Percentiles rank a stretch among this genome's conserved stretches.
These are phyloP conservation scores for Xylaria digitata DNA, from an alignment of 2,329 filamentous ascomycete genomes.

Conservation along the genomic window DNA sequence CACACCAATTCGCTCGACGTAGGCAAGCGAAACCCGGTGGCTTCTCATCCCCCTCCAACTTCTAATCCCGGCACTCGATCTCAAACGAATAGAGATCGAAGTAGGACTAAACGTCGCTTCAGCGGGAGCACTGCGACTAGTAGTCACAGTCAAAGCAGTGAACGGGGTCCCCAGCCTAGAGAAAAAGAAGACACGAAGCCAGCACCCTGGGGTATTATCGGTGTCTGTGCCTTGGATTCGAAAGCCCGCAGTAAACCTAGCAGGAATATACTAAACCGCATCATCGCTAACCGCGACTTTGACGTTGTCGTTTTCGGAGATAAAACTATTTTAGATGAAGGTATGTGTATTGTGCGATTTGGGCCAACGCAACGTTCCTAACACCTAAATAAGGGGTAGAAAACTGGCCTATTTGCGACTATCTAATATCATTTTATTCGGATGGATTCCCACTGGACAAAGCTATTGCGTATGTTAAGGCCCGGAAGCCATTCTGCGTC, in stretches of 20 bases:
- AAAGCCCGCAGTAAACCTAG: slow-evolving; percentile 98
- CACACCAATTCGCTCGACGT: slow-evolving; percentile 59
- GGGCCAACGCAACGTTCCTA: slow-evolving; percentile 40
- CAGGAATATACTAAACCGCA: slow-evolving; percentile 91
- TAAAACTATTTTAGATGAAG: slow-evolving; percentile 97
- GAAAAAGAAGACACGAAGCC: slow-evolving; percentile 72
- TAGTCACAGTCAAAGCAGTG: slow-evolving; percentile 82
- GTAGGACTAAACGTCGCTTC: slow-evolving; percentile 77
- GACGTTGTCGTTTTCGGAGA: slow-evolving; percentile 98
- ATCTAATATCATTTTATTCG: slow-evolving; percentile 97
- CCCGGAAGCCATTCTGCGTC: slow-evolving; percentile 95
- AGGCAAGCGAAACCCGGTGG: slow-evolving; percentile 55
- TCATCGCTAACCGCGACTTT: slow-evolving; percentile 91
- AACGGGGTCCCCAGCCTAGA: slow-evolving; percentile 65
- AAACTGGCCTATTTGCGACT: slow-evolving; percentile 71
- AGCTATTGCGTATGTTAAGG: slow-evolving; percentile 92
- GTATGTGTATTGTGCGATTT: slow-evolving; percentile 53
- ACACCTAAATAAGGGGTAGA: slow-evolving; percentile 56
- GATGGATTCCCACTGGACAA: slow-evolving; percentile 97
- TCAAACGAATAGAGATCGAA: slow-evolving; percentile 69
- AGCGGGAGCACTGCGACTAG: slow-evolving; percentile 85
- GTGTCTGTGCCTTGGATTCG: slow-evolving; percentile 93
- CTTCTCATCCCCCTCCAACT: slow-evolving; percentile 42
- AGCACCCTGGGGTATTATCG: slow-evolving; percentile 76
- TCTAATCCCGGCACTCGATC: slow-evolving; percentile 52